Conservation (phyloP, 176 grass and related monocot species). For the Tillandsia leiboldiana region DNA sequence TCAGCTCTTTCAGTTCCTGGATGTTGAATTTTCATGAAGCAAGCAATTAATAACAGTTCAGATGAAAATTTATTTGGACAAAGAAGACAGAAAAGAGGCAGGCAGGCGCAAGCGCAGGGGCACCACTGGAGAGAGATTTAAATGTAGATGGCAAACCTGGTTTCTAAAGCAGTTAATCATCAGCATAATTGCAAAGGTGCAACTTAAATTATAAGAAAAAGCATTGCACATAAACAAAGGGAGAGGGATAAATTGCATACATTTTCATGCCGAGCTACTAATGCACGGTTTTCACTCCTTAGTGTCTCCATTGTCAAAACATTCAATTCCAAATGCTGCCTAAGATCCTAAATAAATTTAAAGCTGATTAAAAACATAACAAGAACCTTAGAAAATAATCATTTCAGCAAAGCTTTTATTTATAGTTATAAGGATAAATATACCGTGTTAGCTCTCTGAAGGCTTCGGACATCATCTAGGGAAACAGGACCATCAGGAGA, state of each 20-base stretch:
- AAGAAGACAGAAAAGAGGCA: background rate
- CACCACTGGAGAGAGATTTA: no score
- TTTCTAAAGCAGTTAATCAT: no score
- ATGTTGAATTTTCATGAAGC: slow-evolving; percentile 32
- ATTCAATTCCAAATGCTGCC: slow-evolving; percentile 85
- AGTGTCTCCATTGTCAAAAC: slow-evolving; percentile 77
- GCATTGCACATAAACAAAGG: background rate
- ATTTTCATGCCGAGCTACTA: slow-evolving; percentile 66
- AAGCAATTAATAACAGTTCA: background rate
- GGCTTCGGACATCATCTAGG: slow-evolving; percentile 75
- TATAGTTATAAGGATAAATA: slow-evolving; percentile 22
- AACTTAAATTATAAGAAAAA: background rate
- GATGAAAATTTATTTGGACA: background rate
- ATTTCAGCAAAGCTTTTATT: slow-evolving; percentile 10
- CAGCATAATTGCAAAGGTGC: no score
- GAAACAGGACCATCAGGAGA: slow-evolving; percentile 82
- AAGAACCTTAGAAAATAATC: background rate
- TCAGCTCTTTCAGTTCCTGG: slow-evolving; percentile 77
- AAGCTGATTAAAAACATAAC: slow-evolving; percentile 9
- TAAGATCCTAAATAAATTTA: slow-evolving; percentile 63
- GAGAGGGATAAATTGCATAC: slow-evolving; percentile 21
- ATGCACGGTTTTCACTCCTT: slow-evolving; percentile 36
- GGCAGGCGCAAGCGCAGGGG: no score
- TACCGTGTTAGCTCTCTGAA: slow-evolving; percentile 91
- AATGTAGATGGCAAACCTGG: no score